A percentile compares a stretch with the other conserved stretches of the same genome.
phyloP scores from a whole-genome alignment of 345 rosid genomes.

The Euphorbia tirucalli region DNA sequence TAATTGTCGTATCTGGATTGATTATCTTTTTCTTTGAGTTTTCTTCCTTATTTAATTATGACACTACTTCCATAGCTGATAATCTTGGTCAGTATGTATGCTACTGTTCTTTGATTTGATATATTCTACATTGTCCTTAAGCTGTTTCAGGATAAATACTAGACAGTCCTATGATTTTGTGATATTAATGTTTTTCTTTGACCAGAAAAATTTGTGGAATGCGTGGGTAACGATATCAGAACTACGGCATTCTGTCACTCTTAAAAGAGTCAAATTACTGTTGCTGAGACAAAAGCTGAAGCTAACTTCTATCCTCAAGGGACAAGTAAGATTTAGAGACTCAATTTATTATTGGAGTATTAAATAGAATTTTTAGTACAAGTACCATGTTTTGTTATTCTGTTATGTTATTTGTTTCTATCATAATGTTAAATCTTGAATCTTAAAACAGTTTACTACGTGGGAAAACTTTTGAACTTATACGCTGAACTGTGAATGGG shows the following conservation, averaged over 20 bases:
- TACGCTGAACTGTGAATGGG: neutral
- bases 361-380: constrained; percentile 1
- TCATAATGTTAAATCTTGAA: neutral
- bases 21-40: neutral
- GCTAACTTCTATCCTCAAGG: constrained; percentile 74
- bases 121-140: constrained; percentile 1
- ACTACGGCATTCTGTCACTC: constrained; percentile 71
- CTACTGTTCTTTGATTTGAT: neutral
- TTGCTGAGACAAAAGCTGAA: constrained; percentile 72
- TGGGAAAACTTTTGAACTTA: neutral
- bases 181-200: constrained; percentile 17
- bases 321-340: constrained; percentile 61
- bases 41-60: neutral
- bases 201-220: constrained; percentile 78
- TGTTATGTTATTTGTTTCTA: constrained; percentile 2
- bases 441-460: neutral
- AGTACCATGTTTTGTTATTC: neutral
- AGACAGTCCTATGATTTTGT: constrained; percentile 6
- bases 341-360: constrained; percentile 12
- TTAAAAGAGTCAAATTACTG: constrained; percentile 71
- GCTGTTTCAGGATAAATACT: neutral
- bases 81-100: neutral
- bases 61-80: neutral
- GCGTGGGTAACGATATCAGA: constrained; percentile 80
- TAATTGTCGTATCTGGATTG: neutral